These are phyloP conservation scores for Kurtzmaniella quercitrusa DNA, from an alignment of 1,139 yeast species.

Conservation along the genomic window DNA sequence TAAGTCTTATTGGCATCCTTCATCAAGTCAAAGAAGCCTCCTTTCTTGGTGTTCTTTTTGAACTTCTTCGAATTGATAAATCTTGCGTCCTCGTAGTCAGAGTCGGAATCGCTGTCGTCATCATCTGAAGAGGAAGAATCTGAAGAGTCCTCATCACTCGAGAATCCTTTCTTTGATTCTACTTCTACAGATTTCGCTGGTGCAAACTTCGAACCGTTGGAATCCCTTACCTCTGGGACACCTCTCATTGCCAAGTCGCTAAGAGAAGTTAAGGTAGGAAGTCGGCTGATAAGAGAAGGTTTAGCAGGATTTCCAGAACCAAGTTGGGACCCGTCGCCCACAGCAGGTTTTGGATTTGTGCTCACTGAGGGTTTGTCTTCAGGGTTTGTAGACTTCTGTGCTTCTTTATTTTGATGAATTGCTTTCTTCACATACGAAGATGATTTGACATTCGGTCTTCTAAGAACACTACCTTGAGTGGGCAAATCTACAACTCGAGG, in stretches of 20 bases:
- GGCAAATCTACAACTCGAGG: constrained; percentile 8
- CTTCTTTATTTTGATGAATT: no score
- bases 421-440: no score
- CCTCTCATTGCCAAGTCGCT: constrained; percentile 57
- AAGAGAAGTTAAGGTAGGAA: constrained; percentile 43
- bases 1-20: constrained; percentile 37
- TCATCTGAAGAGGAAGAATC: constrained; percentile 2
- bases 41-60: constrained; percentile 28
- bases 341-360: not conserved
- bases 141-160: constrained; percentile 1
- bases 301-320: constrained; percentile 8
- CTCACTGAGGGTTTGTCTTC: constrained; percentile 6
- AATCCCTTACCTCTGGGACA: constrained; percentile 59
- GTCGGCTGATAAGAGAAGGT: constrained; percentile 17
- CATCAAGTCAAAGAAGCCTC: constrained; percentile 52
- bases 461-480: not conserved
- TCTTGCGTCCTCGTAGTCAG: constrained; percentile 3
- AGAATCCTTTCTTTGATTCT: not conserved
- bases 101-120: constrained; percentile 2
- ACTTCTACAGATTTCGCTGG: not conserved
- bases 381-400: no score
- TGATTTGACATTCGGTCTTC: not conserved
- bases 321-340: not conserved
- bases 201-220: constrained; percentile 7
- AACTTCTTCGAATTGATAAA: constrained; percentile 17